Evolutionary conservation across 345 rosid genomes (phyloP), one percentile per base, ranked within the genome.

Genomic region (Anacardium occidentale): DNA sequence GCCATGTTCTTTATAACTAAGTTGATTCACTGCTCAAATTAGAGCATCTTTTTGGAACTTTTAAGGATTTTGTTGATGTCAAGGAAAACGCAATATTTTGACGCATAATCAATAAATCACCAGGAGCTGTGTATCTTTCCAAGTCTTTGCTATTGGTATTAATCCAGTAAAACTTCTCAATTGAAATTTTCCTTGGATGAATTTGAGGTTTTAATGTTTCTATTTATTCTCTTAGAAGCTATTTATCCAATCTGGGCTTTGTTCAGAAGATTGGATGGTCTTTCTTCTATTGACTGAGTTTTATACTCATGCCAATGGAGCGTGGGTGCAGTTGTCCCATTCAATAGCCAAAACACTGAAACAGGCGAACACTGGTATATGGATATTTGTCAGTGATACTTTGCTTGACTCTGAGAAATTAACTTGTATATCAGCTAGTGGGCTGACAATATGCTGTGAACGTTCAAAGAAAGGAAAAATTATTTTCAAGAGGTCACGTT

Each of bases 11-110:
- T 18, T 42, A 18, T 44, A 71, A 62, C 45, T 6, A 47, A 66
- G 52, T 62, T 72, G 44, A 7, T 21, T 67, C 12, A 53, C 59
- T 17, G 54, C 20, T 45, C 21, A 18, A 24, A 32, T 47, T 10
- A 37, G 25, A 69, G 64, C 22, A 42, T 29, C 32, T 29, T 69
- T 69, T 14, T 34, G 53, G 45, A 50, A 45, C 37, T 54, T 50
- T 13, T 17, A 44, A 57, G 53, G 64, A 57, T 69, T 69, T 55
- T 22, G 71, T 22, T 59, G n/a, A 65, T 53, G 32, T n/a, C n/a
- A n/a, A n/a, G n/a, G n/a, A n/a, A n/a, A n/a, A n/a, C n/a, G 47
- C 58, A 37, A 37, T 48, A 32, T 12, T 29, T 29, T 58, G 50
- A 29, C 59, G 45, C 45, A 18, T 25, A 14, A 10, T 51, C 2